Evolutionary conservation across 805 yeast species (phyloP).

Genomic region (Yamadazyma sp.): DNA sequence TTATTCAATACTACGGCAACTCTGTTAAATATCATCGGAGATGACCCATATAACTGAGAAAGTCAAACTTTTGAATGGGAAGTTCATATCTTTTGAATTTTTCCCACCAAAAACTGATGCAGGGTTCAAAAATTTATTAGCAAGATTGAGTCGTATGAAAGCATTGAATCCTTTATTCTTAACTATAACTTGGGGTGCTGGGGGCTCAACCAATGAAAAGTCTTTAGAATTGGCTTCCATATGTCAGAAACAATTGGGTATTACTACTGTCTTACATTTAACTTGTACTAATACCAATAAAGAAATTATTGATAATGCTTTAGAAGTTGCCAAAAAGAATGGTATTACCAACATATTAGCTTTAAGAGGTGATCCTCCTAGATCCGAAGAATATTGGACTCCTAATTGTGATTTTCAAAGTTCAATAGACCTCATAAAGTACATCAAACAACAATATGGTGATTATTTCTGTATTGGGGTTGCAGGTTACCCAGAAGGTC

Average conservation of each 20-base stretch:
- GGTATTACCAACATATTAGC: constrained; percentile 91
- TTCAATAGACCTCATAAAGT: constrained; percentile 84
- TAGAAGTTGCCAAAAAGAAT: constrained; percentile 61
- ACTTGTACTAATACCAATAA: constrained; percentile 93
- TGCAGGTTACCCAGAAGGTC: constrained; percentile 98
- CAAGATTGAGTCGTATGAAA: constrained; percentile 86
- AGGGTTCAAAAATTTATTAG: constrained; percentile 80
- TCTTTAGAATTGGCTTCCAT: constrained; percentile 79
- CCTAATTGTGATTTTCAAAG: constrained; percentile 58
- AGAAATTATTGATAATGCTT: constrained; percentile 73
- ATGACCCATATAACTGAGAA: constrained; percentile 34
- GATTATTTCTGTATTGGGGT: constrained; percentile 92
- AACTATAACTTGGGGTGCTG: constrained; percentile 98
- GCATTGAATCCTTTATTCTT: constrained; percentile 85
- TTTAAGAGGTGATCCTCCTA: constrained; percentile 92
- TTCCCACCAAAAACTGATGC: constrained; percentile 96
- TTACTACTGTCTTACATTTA: constrained; percentile 92
- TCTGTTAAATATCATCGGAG: neutral
- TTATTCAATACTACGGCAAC: neutral
- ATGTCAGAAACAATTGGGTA: constrained; percentile 68
- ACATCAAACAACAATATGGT: constrained; percentile 68
- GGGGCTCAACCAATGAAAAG: constrained; percentile 88
- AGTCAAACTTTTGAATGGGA: constrained; percentile 38
- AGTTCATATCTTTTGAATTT: constrained; percentile 85
- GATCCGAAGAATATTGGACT: constrained; percentile 64